A percentile compares a stretch with the other conserved stretches of the same genome.
These are phyloP conservation scores for Aquilaria sinensis DNA, from an alignment of 345 rosid species.

Conservation along the genomic window DNA sequence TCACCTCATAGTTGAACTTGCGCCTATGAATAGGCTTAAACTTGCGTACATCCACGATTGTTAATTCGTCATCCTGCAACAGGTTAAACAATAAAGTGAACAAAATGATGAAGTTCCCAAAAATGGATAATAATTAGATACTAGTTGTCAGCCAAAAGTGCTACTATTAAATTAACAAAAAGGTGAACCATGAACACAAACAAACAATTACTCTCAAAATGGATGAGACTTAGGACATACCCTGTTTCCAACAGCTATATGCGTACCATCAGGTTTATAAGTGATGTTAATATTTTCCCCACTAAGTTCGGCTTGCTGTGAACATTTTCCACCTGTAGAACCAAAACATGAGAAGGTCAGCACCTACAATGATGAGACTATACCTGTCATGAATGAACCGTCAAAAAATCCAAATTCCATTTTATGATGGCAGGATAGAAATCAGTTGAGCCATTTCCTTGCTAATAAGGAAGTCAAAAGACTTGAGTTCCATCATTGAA, in stretches of 20 bases:
- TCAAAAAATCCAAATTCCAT: too few relatives aligned
- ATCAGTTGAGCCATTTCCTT: not conserved
- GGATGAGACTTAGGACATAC: conserved; percentile 36
- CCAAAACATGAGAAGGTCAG: conserved; percentile 1
- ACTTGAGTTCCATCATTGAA: not conserved
- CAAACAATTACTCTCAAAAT: not conserved
- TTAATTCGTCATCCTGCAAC: conserved; percentile 85
- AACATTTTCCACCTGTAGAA: conserved; percentile 84
- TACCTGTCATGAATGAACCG: too few relatives aligned
- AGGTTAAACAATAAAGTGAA: conserved; percentile 14
- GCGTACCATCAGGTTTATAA: conserved; percentile 91
- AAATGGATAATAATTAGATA: not conserved
- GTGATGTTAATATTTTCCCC: conserved; percentile 98
- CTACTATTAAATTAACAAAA: not conserved
- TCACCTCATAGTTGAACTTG: conserved; percentile 91
- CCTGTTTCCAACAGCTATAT: conserved; percentile 93
- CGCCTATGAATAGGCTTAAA: conserved; percentile 88
- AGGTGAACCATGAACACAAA: not conserved
- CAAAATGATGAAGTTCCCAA: not conserved
- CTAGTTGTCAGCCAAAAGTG: not conserved
- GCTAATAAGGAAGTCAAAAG: not conserved
- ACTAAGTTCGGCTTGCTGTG: conserved; percentile 92
- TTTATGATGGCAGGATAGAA: too few relatives aligned
- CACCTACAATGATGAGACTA: not conserved
- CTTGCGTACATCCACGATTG: conserved; percentile 94